phyloP scores from a whole-genome alignment of 2,329 filamentous ascomycete genomes.

The Ascochyta rabiei region DNA sequence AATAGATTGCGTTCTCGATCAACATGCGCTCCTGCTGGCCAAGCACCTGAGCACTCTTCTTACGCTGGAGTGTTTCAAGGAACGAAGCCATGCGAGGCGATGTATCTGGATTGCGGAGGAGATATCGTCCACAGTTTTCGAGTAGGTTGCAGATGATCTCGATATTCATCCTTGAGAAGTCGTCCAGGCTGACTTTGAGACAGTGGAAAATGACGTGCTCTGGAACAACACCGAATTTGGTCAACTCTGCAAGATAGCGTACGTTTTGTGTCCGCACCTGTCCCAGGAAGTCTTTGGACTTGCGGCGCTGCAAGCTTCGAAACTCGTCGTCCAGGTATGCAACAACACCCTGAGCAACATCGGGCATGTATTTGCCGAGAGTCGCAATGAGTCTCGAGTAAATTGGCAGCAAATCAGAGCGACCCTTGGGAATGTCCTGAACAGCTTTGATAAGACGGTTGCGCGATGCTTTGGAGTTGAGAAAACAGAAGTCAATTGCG shows the following conservation, averaged over 20 bases:
- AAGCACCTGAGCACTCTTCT: conserved; percentile 94
- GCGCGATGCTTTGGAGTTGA: conserved; percentile 97
- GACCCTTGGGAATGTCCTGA: conserved; percentile 92
- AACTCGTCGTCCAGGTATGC: conserved; percentile 96
- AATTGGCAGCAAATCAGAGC: conserved; percentile 85
- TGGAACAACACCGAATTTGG: conserved; percentile 96
- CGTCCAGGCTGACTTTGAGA: conserved; percentile 94
- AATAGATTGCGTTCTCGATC: conserved; percentile 97
- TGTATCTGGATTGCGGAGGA: conserved; percentile 90
- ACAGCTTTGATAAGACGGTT: conserved; percentile 92
- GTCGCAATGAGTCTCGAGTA: conserved; percentile 95
- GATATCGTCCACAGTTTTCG: conserved; percentile 94
- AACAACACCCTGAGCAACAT: conserved; percentile 90
- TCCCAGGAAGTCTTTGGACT: conserved; percentile 95
- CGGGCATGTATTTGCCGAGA: conserved; percentile 89
- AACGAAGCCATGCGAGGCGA: conserved; percentile 93
- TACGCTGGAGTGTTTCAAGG: conserved; percentile 90
- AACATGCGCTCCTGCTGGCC: conserved; percentile 97
- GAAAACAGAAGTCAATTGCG: conserved; percentile 95
- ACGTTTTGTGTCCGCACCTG: conserved; percentile 94
- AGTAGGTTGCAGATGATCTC: conserved; percentile 96
- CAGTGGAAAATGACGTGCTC: conserved; percentile 99
- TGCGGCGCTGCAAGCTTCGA: conserved; percentile 91
- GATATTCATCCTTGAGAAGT: conserved; percentile 98
- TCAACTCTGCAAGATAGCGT: conserved; percentile 95